These are phyloP conservation scores for Curvularia verruculosa DNA, from an alignment of 2,329 filamentous ascomycete genomes.

Conservation along the genomic window DNA sequence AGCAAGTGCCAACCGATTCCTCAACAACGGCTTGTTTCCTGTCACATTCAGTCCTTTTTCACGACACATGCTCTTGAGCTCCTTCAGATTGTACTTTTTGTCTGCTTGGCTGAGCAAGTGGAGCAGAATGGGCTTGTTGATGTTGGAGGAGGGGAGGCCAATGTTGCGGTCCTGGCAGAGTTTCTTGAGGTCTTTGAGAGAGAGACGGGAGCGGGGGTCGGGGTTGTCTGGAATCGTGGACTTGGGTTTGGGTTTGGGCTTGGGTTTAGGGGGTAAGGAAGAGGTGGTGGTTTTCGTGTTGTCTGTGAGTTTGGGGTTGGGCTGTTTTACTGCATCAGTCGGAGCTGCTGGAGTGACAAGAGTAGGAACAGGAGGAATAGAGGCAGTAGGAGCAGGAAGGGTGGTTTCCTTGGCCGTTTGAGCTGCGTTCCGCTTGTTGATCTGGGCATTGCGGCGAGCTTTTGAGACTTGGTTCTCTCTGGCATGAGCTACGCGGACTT, in stretches of 20 bases:
- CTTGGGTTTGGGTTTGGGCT: not conserved
- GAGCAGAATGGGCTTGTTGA: not conserved
- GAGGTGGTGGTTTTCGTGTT: not conserved
- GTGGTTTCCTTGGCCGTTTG: not conserved
- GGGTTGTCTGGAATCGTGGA: not conserved
- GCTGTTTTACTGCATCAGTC: too few species aligned
- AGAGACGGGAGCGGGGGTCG: not conserved
- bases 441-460: not conserved
- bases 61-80: not conserved
- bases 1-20: not conserved
- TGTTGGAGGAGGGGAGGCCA: not conserved
- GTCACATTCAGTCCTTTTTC: not conserved
- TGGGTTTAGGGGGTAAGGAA: not conserved
- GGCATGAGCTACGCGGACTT: not conserved
- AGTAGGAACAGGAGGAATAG: too few species aligned
- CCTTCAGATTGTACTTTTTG: not conserved
- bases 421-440: not conserved
- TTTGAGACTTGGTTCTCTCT: not conserved
- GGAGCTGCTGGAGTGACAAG: too few species aligned
- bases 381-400: not conserved
- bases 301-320: too few species aligned
- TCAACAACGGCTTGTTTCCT: not conserved
- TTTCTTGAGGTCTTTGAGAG: not conserved
- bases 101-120: not conserved
- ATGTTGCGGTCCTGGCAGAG: not conserved